Percentiles rank a stretch among this genome's conserved stretches.
phyloP scores from a whole-genome alignment of 768 basidiomycete species.

The Collybiopsis confluens region DNA sequence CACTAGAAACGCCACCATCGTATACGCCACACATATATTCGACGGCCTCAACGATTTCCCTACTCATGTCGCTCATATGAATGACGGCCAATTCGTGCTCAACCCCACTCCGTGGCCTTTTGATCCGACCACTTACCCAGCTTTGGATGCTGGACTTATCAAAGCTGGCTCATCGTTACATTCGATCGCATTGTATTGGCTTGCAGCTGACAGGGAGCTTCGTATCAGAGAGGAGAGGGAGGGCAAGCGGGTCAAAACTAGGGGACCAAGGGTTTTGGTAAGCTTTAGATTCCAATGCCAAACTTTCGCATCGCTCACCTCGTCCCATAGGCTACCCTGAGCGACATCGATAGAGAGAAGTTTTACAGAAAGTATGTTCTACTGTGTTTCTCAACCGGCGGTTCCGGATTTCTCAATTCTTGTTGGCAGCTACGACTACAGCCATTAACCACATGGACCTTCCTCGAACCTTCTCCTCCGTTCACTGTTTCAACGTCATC shows the following conservation, averaged over 20 bases:
- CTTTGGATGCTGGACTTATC: slow-evolving; percentile 14
- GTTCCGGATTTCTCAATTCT: slow-evolving; percentile 6
- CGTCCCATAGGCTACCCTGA: slow-evolving; percentile 13
- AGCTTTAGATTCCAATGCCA: slow-evolving; percentile 14
- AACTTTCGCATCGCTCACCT: not conserved
- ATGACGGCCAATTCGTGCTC: slow-evolving; percentile 70
- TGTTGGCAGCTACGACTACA: slow-evolving; percentile 45
- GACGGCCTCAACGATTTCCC: slow-evolving; percentile 70
- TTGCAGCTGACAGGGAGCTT: slow-evolving; percentile 74
- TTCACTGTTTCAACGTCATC: no score
- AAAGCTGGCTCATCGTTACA: slow-evolving; percentile 44
- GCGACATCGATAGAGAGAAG: slow-evolving; percentile 73
- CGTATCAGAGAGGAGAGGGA: slow-evolving; percentile 54
- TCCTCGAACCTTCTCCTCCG: no score
- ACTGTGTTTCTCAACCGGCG: not conserved
- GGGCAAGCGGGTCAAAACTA: slow-evolving; percentile 54
- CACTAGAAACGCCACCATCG: slow-evolving; percentile 75
- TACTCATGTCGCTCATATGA: slow-evolving; percentile 90
- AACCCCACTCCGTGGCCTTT: slow-evolving; percentile 70
- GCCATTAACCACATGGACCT: slow-evolving; percentile 18
- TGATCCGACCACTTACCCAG: slow-evolving; percentile 15
- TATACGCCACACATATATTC: slow-evolving; percentile 82
- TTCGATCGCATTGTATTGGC: slow-evolving; percentile 77
- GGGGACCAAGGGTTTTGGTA: slow-evolving; percentile 60
- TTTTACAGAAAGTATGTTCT: slow-evolving; percentile 77